phyloP scores from a whole-genome alignment of 345 rosid genomes.

The Hibiscus mutabilis region DNA sequence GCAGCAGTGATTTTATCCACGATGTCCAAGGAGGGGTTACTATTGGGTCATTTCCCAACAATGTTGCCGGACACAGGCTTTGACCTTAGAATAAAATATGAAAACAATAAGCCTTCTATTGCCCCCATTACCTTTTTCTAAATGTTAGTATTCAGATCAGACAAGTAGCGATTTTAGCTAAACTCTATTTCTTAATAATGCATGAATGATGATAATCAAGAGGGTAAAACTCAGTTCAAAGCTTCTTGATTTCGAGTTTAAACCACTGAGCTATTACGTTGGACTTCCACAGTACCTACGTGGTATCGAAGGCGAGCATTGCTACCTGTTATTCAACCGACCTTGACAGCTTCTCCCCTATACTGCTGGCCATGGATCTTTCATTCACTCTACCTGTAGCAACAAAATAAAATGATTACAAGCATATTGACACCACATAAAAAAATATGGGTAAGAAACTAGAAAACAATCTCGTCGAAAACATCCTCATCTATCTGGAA shows the following conservation, averaged over 20 bases:
- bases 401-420: background rate
- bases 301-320: background rate
- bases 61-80: background rate
- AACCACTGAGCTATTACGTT: background rate
- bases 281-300: background rate
- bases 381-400: constrained; percentile 6
- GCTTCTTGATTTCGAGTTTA: background rate
- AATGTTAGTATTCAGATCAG: background rate
- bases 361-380: background rate
- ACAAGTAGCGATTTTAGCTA: background rate
- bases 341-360: background rate
- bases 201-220: background rate
- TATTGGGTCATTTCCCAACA: background rate
- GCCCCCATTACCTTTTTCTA: background rate
- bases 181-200: background rate
- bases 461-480: background rate
- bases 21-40: background rate
- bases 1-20: background rate
- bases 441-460: background rate
- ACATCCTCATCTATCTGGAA: background rate
- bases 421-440: background rate
- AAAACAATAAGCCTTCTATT: background rate
- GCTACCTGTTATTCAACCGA: background rate
- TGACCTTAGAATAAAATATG: background rate
- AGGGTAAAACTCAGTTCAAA: background rate